Evolutionary conservation across 352 stramenopile species (phyloP), one percentile per base, ranked within the genome.

Genomic region (Globisporangium paddicum): DNA sequence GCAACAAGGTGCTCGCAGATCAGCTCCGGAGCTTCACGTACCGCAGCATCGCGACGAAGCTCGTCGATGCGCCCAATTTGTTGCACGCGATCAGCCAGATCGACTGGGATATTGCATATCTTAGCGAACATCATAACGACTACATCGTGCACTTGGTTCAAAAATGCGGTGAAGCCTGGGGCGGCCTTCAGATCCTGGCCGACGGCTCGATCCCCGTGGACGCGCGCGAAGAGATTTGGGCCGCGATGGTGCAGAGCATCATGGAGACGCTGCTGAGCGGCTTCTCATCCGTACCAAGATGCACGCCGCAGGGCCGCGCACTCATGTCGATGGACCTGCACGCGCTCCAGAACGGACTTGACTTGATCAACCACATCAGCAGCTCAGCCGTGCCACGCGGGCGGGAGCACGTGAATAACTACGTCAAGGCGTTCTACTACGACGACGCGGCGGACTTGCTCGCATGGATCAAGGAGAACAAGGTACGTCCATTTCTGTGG

Each of bases 241-340:
- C 69, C 1, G 67, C 77, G 19, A 81, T 96, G 58, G 79, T 96
- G 48, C 85, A 96, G 41, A 73, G 72, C 6, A 81, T 90, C n/a
- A 87, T 98, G 71, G 84, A 96, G 65, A 75, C 88, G 28, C 69
- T 99, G 25, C 63, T 99, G 13, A 85, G 95, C 30, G 93, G 89
- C 1, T 98, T 98, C 63, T 85, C 90, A 0, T 79, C 77, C n/a
- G 77, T 98, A 13, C 18, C 72, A 23, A 89, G 82, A 57, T 98
- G 95, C 66, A 98, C 90, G 5, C 96, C 90, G 2, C 96, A 99
- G 72, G 97, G 96, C 3, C 79, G 96, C 47, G 92, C 96, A 5
- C 78, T 98, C 25, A 98, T 99, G 96, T 95, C 89, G 46, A 97
- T 99, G 79, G 97, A 99, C 64, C 68, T 99, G 50, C 80, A 95